Conservation (phyloP, 371 early-diverging fungal genomes). For the Chytridiales sp. region DNA sequence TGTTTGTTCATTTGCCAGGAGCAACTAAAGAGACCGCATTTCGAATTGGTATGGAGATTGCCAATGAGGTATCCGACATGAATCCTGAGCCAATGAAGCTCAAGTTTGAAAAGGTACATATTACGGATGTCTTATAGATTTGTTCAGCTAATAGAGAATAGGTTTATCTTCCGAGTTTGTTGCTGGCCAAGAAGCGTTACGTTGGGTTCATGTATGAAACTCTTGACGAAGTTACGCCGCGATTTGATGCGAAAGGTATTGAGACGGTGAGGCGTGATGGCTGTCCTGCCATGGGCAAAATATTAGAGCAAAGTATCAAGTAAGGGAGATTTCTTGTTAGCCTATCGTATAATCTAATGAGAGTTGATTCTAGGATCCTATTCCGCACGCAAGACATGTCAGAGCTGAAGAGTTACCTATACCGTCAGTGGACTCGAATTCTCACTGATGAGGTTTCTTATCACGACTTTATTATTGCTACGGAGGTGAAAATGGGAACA, state of each 20-base stretch:
- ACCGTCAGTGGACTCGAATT: slow-evolving; percentile 69
- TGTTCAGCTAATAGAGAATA: slow-evolving; percentile 11
- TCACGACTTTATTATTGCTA: slow-evolving; percentile 82
- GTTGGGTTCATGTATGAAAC: slow-evolving; percentile 81
- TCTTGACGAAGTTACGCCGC: slow-evolving; percentile 57
- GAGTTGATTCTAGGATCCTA: slow-evolving; percentile 55
- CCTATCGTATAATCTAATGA: not conserved
- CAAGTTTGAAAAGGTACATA: slow-evolving; percentile 79
- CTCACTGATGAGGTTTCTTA: slow-evolving; percentile 63
- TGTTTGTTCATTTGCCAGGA: slow-evolving; percentile 80
- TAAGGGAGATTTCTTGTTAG: slow-evolving; percentile 33
- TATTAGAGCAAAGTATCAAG: slow-evolving; percentile 73
- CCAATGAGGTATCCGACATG: slow-evolving; percentile 63
- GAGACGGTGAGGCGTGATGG: slow-evolving; percentile 90
- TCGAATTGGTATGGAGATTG: slow-evolving; percentile 74
- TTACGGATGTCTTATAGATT: not conserved
- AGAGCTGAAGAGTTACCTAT: slow-evolving; percentile 68
- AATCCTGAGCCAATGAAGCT: slow-evolving; percentile 81
- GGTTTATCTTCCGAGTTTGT: slow-evolving; percentile 83
- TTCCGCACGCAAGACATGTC: slow-evolving; percentile 80
- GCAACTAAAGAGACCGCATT: slow-evolving; percentile 71
- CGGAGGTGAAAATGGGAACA: slow-evolving; percentile 73
- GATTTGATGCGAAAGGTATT: slow-evolving; percentile 92
- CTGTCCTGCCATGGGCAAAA: slow-evolving; percentile 73
- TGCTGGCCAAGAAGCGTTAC: slow-evolving; percentile 89